Evolutionary conservation across 257 asterid species (phyloP), one percentile per base, ranked within the genome.

Genomic region (Ehretia macrophylla): DNA sequence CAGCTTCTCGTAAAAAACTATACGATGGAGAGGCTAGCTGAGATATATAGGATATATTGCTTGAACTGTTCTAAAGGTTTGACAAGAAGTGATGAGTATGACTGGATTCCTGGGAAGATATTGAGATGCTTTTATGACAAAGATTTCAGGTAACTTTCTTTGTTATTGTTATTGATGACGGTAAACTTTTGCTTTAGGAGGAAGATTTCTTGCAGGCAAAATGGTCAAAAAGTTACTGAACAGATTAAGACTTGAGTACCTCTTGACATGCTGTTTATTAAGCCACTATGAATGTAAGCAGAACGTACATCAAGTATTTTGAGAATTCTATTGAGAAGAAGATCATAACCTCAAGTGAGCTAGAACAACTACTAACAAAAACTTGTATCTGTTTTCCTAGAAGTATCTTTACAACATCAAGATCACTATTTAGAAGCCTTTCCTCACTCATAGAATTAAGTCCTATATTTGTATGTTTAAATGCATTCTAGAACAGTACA

Each of bases 51-150:
- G 74, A 82, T 56, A 63, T 81, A 90, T 78, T 80, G 97, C 79
- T 51, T 44, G 79, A 80, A 60, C 56, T 71, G 22, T 65, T 67
- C 85, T 52, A 58, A 67, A 51, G 79, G 68, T 58, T 72, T 81
- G 17, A 60, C 54, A 17, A 69, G 68, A 75, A 63, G 65, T 64
- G 81, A 61, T 51, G 89, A 74, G 48, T 90, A 85, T 80, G 96
- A 83, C 68, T 90, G 97, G 96, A 85, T 93, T 67, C 86, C 87
- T 47, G 94, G 97, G 68, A 93, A 80, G 79, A 78, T 93, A 60
- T 74, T 90, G 73, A 87, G 97, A 77, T 87, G 99, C 72, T 87
- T 85, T 69, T 93, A 93, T 70, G 99, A 93, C 75, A 90, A 93
- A 82, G 99, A 93, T 84, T 85, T 93, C 84, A 85, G 99, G 99